Base-by-base conservation (phyloP, 768 basidiomycete genomes). In the Tephrocybe sp. region DNA sequence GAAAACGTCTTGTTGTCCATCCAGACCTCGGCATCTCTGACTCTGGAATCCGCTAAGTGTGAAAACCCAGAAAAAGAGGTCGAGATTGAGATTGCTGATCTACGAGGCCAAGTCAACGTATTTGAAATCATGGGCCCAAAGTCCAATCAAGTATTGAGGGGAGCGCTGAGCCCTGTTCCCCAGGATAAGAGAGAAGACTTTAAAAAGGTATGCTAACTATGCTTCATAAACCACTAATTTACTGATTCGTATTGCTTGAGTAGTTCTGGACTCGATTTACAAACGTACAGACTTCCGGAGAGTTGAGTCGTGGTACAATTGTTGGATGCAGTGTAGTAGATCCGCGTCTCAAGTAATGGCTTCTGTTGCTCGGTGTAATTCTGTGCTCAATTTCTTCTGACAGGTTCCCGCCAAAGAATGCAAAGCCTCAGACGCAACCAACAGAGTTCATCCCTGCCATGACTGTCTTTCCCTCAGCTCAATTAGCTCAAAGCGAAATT, bases 121-220 rank as follows among this genome's bases (percentile, higher is more conserved):
- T 96, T 96, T 59, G 95, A 98, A 65, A 80, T 98, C 31, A 87
- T 89, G 74, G 96, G 96, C 2, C 91, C 91, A 3, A 88, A 83
- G 62, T 76, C 89, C 0, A 89, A 78, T 48, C 86, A 89, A 62
- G 80, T 94, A 10, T 65, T 88, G 45, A 82, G 79, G 59, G 85
- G 86, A 20, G 81, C 79, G 1, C 61, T 89, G 39, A 76, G 70
- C 17, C 80, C 80, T 6, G 70, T 74, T 11, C 62, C 68, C 4
- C 68, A 72, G 5, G 77, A 84, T 38, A 66, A 75, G 2, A 70
- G 81, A 38, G 67, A 65, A 32, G 84, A 83, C 10, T 85, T 88
- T 49, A 75, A 72, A 49, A 74, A 83, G 75, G 89, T 87, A 44
- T 23, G 59, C 45, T 17, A 10, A 47, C 4, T 43, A 10, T 45